phyloP scores from a whole-genome alignment of 139 green algal genomes.

The Spirogloea muscicola region DNA sequence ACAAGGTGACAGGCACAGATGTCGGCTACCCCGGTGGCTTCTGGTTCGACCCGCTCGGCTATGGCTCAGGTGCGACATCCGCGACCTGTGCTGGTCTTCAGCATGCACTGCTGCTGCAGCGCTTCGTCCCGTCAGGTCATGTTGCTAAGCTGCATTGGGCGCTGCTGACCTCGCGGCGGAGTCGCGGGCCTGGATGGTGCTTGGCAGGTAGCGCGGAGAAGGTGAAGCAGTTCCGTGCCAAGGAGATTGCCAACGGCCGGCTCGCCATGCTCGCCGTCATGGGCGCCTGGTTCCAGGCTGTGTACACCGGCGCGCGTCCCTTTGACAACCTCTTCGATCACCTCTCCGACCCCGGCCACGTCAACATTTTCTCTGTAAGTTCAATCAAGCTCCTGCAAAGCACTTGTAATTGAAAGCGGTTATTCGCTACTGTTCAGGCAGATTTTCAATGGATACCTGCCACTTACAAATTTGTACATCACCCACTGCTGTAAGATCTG shows the following conservation, averaged over 20 bases:
- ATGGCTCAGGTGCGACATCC: slow-evolving; percentile 7
- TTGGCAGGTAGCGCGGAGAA: slow-evolving; percentile 1
- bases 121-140: too few species aligned
- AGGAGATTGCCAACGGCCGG: slow-evolving; percentile 75
- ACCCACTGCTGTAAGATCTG: too few species aligned
- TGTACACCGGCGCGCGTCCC: slow-evolving; percentile 33
- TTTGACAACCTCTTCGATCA: slow-evolving; percentile 45
- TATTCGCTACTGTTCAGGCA: too few species aligned
- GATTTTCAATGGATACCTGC: too few species aligned
- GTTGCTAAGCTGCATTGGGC: too few species aligned
- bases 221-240: slow-evolving; percentile 55
- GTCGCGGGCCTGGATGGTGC: too few species aligned
- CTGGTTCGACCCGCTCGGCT: slow-evolving; percentile 43
- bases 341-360: slow-evolving; percentile 41
- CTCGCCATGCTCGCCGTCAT: slow-evolving; percentile 65
- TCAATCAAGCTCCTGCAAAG: too few species aligned
- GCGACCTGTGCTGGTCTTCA: too few species aligned
- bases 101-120: too few species aligned
- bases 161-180: too few species aligned
- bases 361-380: slow-evolving; percentile 46
- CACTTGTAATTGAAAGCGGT: too few species aligned
- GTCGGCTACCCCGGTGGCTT: slow-evolving; percentile 47
- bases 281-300: slow-evolving; percentile 27
- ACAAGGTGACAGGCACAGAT: slow-evolving; percentile 46
- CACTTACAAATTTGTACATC: too few species aligned